Percentiles rank a stretch among this genome's conserved stretches.
phyloP scores from a whole-genome alignment of 2,329 filamentous ascomycete genomes.

The Pyrenochaeta sp. region DNA sequence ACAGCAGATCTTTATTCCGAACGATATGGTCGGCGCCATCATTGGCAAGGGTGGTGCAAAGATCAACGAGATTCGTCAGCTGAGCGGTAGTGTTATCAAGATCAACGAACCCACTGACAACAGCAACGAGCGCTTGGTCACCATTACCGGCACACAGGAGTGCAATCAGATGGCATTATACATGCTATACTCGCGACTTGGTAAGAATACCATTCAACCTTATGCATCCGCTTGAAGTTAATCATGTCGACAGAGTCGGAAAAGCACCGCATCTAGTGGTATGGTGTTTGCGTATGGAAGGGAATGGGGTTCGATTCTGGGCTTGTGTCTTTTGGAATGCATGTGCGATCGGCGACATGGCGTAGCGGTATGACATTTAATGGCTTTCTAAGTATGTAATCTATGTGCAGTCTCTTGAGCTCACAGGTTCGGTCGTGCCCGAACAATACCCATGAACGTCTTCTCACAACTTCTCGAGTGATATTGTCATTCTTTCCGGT shows the following conservation, averaged over 20 bases:
- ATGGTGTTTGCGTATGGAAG: constrained; percentile 8
- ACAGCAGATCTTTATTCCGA: constrained; percentile 98
- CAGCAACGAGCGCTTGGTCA: constrained; percentile 96
- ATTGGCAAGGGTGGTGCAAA: constrained; percentile 98
- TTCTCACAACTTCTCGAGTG: not conserved
- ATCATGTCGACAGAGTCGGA: constrained; percentile 68
- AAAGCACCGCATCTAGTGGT: constrained; percentile 72
- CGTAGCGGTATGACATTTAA: constrained; percentile 13
- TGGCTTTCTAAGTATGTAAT: constrained; percentile 10
- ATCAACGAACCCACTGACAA: constrained; percentile 99
- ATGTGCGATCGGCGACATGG: constrained; percentile 16
- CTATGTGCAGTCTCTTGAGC: not conserved
- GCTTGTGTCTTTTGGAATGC: constrained; percentile 7
- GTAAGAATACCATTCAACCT: constrained; percentile 60
- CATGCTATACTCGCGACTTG: constrained; percentile 97
- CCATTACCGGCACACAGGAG: constrained; percentile 96
- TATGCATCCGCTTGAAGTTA: constrained; percentile 6
- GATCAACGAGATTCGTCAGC: constrained; percentile 98
- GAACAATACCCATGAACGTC: not conserved
- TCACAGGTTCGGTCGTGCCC: constrained; percentile 4
- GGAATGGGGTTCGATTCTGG: not conserved
- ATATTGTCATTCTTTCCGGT: not conserved
- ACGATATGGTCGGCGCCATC: constrained; percentile 99
- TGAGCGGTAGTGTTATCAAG: constrained; percentile 98
- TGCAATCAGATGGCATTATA: constrained; percentile 99